Base-by-base conservation (phyloP, 2,329 filamentous ascomycete species). In the Aspergillus viridinutans region DNA sequence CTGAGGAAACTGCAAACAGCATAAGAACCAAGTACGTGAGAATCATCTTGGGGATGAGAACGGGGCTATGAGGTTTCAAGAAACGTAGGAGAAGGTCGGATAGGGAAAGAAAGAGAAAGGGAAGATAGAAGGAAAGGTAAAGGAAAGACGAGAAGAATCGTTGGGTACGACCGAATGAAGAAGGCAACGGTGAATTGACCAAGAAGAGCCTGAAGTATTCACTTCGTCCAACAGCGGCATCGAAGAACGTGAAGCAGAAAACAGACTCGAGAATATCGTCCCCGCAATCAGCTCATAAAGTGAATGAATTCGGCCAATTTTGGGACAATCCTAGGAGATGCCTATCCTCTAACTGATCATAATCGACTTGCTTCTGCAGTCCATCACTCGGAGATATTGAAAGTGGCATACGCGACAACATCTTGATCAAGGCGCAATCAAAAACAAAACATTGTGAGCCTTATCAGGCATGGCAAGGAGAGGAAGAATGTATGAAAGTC, bases 21-120 rank as follows among this genome's bases (percentile, higher is more conserved):
- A 60, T 26, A 35, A 52, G 53, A 49, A 66, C 54, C 53, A 64
- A 55, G 56, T 60, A 61, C 54, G 28, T 55, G 51, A 60, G 23
- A 32, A 48, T 40, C 62, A 64, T 63, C 29, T 54, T 56, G 35
- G 12, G 10, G 52, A 25, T n/a, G 26, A 17, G 9, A 23, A 48
- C 12, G 6, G 25, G 12, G 35, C 12, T 17, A 23, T 51, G 6
- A 38, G 10, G 5, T 35, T 35, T 17, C 32, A 14, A 12, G 29
- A 32, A 32, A 32, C 29, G 29, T 14, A 32, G 29, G 3, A 14
- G 32, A 14, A 35, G 17, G 14, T 35, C 14, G 12, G 32, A 32
- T 17, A 35, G 29, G 4, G n/a, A 38, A 17, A 54, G 29, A 49
- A 54, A 7, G 42, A 38, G 23, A 29, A 25, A 47, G 21, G 40